Evolutionary conservation across 23 red algal genomes (phyloP), one percentile per base, ranked within the genome.

Genomic region (Porphyridium purpureum): DNA sequence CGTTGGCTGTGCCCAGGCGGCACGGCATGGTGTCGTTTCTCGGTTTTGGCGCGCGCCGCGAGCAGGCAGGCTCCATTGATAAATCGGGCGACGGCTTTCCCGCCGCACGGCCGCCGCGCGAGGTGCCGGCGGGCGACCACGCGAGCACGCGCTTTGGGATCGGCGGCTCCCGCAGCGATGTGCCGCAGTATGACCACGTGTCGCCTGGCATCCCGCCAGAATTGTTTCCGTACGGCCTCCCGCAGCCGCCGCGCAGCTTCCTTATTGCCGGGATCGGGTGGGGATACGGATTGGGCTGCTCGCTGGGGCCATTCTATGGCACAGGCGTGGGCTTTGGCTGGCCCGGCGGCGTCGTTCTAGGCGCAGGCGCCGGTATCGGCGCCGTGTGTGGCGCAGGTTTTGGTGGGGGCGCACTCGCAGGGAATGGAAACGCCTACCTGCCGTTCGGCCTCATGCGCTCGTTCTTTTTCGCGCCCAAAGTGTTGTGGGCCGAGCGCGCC

Each of bases 341-440:
- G 17, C 53, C 53, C 42, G 34, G 34, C 29, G 48, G 25, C n/a
- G 64, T 53, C 19, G 53, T 69, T 27, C 55, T 69, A 25, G 64
- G 64, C 25, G 49, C 47, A 11, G 64, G 64, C 32, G 27, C 24
- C 1, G 64, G 64, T 22, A 49, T 53, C 8, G 64, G 64, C 27
- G 35, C 50, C 3, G 64, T 69, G 2, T 69, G 64, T 35, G 64
- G 64, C n/a, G 50, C 55, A 3, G 64, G 64, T 36, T 69, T 55
- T 21, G 50, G 64, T 7, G n/a, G 31, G 24, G 64, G 64, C 5
- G 19, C 36, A 1, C 21, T 69, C 14, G 22, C 33, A 1, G 64
- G 64, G 8, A 15, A 26, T 7, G 64, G 64, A 20, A 69, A 14
- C 22, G 64, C 46, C 0, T 69, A 57, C 35, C 27, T 69, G 15